Conservation (phyloP, 768 basidiomycete genomes). For the Gymnopilus dilepis region DNA sequence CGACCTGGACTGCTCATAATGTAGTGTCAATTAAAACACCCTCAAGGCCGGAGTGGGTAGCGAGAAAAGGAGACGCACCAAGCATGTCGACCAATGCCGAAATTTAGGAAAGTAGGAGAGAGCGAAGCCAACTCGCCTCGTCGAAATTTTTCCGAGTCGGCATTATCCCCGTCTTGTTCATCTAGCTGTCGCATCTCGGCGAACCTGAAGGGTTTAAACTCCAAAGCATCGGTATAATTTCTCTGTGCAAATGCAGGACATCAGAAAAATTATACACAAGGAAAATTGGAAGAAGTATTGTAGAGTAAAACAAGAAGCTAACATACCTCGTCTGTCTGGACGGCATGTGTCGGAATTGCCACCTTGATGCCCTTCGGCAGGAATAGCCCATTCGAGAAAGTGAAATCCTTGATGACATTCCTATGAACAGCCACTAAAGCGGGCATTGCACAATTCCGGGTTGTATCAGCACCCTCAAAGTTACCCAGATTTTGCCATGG, state of each 20-base stretch:
- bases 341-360: background rate
- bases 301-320: too few species aligned
- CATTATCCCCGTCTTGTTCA: background rate
- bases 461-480: too few species aligned
- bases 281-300: too few species aligned
- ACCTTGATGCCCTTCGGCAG: background rate
- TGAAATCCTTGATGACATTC: background rate
- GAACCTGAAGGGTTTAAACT: background rate
- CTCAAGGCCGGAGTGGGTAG: background rate
- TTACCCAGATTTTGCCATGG: too few species aligned
- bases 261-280: too few species aligned
- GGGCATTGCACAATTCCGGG: too few species aligned
- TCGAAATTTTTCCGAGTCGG: too few species aligned
- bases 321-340: background rate
- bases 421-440: background rate
- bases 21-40: background rate
- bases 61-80: background rate
- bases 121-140: background rate
- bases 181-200: background rate
- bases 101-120: background rate
- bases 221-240: background rate
- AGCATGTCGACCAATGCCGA: background rate
- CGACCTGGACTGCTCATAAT: conserved; percentile 38
- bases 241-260: background rate
- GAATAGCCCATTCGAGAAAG: background rate